Percentiles rank a stretch among this genome's conserved stretches.
These are phyloP conservation scores for Cichorium intybus DNA, from an alignment of 140 eudicot species.

Conservation along the genomic window DNA sequence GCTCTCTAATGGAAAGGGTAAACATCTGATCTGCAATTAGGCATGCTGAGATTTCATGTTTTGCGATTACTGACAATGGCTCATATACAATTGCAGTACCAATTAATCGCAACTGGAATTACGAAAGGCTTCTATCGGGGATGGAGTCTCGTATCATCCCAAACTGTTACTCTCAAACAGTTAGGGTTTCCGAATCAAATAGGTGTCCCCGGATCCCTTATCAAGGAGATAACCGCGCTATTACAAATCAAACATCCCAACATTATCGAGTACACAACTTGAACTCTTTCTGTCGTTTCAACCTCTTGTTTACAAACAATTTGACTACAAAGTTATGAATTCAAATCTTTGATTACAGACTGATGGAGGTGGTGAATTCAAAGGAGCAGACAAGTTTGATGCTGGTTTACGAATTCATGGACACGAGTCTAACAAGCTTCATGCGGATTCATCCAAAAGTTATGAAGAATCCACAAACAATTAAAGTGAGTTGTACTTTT, in stretches of 20 bases:
- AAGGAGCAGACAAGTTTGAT: background rate
- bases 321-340: no score
- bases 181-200: background rate
- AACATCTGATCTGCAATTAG: background rate
- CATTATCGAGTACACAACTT: background rate
- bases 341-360: background rate
- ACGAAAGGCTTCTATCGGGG: background rate
- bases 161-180: background rate
- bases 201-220: background rate
- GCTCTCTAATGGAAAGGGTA: slow-evolving; percentile 1
- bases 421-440: background rate
- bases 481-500: background rate
- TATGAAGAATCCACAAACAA: background rate
- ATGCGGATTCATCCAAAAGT: background rate
- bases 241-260: background rate
- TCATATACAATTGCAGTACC: background rate
- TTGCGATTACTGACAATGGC: background rate
- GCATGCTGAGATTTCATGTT: background rate
- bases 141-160: background rate
- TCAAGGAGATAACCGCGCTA: background rate
- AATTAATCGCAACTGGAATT: background rate
- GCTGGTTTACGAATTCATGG: background rate
- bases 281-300: background rate
- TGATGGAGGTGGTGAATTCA: background rate
- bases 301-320: background rate